Evolutionary conservation across 106 monocot species (phyloP).

Genomic region (Gastrodia elata): DNA sequence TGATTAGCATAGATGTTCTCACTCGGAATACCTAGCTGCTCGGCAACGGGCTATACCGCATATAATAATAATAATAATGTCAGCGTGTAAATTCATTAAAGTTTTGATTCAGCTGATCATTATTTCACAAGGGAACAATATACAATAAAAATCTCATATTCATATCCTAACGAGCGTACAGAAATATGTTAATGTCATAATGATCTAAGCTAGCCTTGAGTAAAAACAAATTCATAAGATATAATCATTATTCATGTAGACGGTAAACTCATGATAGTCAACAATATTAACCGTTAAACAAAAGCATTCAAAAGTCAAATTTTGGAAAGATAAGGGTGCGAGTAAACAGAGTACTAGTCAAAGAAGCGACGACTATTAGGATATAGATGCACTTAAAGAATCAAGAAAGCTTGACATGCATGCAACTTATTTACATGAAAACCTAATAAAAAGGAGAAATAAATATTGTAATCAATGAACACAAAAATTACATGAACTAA

Average conservation of each 20-base stretch:
- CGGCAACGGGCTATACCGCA: constrained; percentile 73
- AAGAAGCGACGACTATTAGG: no score
- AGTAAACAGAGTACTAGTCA: no score
- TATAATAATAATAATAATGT: background rate
- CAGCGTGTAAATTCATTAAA: background rate
- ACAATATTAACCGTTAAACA: no score
- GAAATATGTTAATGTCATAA: background rate
- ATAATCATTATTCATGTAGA: background rate
- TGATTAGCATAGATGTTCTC: constrained; percentile 94
- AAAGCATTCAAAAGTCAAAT: no score
- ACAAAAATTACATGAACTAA: no score
- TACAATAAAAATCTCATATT: background rate
- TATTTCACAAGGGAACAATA: background rate
- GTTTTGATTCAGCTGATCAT: background rate
- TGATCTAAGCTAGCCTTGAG: background rate
- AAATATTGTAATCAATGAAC: no score
- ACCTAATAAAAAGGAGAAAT: no score
- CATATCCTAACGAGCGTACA: background rate
- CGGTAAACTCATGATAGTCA: no score
- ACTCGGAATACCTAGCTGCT: constrained; percentile 59
- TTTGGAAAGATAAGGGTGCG: no score
- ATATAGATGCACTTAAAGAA: no score
- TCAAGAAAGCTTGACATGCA: no score
- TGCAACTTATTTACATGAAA: no score
- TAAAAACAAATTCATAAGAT: background rate